Evolutionary conservation across 495 filamentous ascomycete species (phyloP), one percentile per base, ranked within the genome.

Genomic region (Ramalina peruviana): DNA sequence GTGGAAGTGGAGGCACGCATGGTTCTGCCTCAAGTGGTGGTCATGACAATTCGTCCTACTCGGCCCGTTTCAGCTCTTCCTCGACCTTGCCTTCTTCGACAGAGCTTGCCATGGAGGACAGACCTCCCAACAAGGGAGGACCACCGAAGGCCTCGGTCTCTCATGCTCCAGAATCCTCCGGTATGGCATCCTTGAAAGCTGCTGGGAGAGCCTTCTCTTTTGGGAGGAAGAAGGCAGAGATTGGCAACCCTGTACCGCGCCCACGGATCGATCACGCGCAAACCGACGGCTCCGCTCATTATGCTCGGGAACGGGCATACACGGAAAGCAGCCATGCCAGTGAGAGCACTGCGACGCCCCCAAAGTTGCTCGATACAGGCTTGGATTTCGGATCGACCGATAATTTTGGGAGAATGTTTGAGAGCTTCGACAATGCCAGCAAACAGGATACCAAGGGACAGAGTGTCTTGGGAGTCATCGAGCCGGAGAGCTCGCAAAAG

Each of bases 201-300:
- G 83, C 82, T 43, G 80, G 82, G 20, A 73, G 85, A 41, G 82
- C 85, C 0, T 83, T 88, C 52, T 89, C 85, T 0, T 87, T 86
- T 58, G 83, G 77, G n/a, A 69, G 70, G 43, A 77, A 75, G 50
- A 72, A 66, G 39, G 51, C 66, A 38, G 55, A 65, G 16, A 36
- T 70, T 45, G 64, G 68, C 9, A 58, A 65, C n/a, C 57, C 56
- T 16, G 52, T 56, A 6, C 46, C 66, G 12, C 55, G 58, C 38
- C 63, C 70, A 56, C 37, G 58, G 58, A 17, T 63, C 61, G 9
- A 58, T 54, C 10, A 62, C 53, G 16, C 25, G 43, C 43, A 36
- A 44, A 57, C 30, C 51, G 59, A 48, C 57, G 64, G 27, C 61
- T 37, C 64, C 62, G 55, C 78, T 58, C 41, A 59, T 58, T 51